Base-by-base conservation (phyloP, 257 asterid species). In the Primulina tabacum region DNA sequence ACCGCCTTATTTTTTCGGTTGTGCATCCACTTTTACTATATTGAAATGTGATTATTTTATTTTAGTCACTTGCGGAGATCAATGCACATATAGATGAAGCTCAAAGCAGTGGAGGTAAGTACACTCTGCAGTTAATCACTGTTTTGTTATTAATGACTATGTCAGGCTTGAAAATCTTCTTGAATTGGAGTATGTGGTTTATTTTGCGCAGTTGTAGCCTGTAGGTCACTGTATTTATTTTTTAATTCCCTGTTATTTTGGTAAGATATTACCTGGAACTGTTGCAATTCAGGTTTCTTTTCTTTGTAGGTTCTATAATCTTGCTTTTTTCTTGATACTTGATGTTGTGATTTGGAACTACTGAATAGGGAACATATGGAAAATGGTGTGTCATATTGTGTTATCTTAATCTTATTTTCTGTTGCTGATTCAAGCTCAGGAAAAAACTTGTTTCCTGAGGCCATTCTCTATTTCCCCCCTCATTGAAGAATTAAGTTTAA, bases 41-140 rank as follows among this genome's bases (percentile, higher is more conserved):
- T 80, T 89, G 74, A 83, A 71, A 8, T 68, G 73, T 33, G 76
- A 70, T 76, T 76, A 69, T 77, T 82, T 38, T 38, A 62, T 71
- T 79, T 77, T 88, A 94, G 99, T 91, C 97, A 16, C 96, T 94
- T 75, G 80, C 78, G 61, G 99, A 89, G 81, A 88, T 85, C 83
- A 94, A 94, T 72, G 71, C 72, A 1, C 96, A 88, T 76, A 64
- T 94, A 71, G 82, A 79, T 68, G 95, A 84, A 76, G 85, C 93
- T 75, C 89, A 82, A 78, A 84, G 78, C 68, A 89, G 83, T 77
- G 99, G 99, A 86, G 99, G 99, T 94, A 94, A 66, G 58, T 56
- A 55, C 56, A 67, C 33, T 76, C 53, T 67, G 71, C 53, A 69
- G 65, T 63, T 65, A 14, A 63, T 67, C 30, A 11, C 43, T 50